phyloP scores from a whole-genome alignment of 1,139 yeast genomes.

The Suzukiozyma palmioleophila region DNA sequence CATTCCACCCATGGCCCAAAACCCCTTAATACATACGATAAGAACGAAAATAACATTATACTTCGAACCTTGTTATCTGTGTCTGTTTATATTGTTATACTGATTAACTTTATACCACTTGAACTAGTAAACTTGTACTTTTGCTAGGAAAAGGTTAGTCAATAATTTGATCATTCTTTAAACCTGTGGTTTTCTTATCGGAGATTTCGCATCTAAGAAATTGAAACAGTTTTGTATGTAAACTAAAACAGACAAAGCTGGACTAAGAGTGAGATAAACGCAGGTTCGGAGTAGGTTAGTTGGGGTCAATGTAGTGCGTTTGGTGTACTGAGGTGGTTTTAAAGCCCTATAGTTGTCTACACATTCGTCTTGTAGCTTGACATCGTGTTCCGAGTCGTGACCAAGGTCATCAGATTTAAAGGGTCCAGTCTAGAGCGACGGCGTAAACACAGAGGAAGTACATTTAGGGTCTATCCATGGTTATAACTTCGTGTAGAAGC shows the following conservation, averaged over 20 bases:
- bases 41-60: slow-evolving; percentile 11
- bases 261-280: too few species aligned
- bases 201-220: not conserved
- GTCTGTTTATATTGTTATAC: not conserved
- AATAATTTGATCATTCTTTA: not conserved
- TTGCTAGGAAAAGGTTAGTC: not conserved
- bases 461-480: too few species aligned
- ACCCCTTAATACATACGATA: slow-evolving; percentile 13
- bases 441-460: too few species aligned
- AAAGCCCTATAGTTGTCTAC: too few species aligned
- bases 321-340: too few species aligned
- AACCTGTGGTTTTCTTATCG: not conserved
- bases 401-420: too few species aligned
- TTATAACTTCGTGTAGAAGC: too few species aligned
- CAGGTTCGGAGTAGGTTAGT: too few species aligned
- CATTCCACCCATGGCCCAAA: not conserved
- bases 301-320: too few species aligned
- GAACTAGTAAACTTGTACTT: not conserved
- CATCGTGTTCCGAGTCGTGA: too few species aligned
- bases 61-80: not conserved
- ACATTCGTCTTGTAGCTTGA: too few species aligned
- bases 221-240: not conserved
- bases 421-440: too few species aligned
- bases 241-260: not conserved
- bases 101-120: not conserved